Conservation (phyloP, 305 asterid genomes). For the Fraxinus sp. region DNA sequence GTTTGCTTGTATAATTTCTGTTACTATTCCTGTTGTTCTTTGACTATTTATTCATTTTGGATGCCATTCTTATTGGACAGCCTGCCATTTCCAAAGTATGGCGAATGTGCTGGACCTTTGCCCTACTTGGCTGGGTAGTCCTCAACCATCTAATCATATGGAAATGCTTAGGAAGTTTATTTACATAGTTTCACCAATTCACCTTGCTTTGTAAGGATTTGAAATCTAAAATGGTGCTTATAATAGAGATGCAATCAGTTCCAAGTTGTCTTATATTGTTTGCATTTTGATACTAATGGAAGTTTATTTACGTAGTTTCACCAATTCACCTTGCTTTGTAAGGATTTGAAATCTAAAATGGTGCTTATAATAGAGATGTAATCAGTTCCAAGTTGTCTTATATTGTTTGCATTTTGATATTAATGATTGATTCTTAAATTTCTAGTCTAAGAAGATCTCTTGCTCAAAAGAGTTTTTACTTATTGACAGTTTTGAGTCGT, state of each 20-base stretch:
- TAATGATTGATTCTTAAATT: not conserved
- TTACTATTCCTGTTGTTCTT: not conserved
- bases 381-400: not conserved
- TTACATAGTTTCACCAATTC: not conserved
- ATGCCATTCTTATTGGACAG: not conserved
- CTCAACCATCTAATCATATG: not conserved
- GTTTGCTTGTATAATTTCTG: not conserved
- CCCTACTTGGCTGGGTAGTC: not conserved
- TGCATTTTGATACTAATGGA: not conserved
- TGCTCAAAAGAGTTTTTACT: not conserved
- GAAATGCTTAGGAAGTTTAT: not conserved
- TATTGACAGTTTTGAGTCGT: not conserved
- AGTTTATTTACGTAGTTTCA: no score
- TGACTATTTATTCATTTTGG: not conserved
- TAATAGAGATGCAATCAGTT: not conserved
- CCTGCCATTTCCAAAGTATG: not conserved
- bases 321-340: not conserved
- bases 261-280: not conserved
- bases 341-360: not conserved
- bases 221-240: not conserved
- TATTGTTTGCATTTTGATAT: not conserved
- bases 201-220: not conserved
- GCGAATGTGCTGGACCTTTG: not conserved
- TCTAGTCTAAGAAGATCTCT: not conserved
- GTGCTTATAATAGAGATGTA: not conserved